Percentiles rank a stretch among this genome's conserved stretches.
Evolutionary conservation across 805 yeast species (phyloP).

Genomic region (Zygotorulaspora sp.): DNA sequence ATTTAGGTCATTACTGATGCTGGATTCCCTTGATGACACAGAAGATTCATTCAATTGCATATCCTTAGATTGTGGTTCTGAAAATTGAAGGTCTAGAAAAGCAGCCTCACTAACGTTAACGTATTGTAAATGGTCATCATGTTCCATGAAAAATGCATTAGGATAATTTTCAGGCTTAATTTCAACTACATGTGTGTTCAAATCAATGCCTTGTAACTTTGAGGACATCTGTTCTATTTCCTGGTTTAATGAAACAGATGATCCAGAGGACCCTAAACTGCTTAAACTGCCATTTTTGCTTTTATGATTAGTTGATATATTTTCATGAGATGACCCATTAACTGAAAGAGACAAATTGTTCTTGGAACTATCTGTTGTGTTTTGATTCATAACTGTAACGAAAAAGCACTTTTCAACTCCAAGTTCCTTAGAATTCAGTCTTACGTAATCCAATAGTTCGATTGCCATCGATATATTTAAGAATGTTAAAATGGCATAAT

Average conservation of each 20-base stretch:
- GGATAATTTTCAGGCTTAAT: constrained; percentile 16
- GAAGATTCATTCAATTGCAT: constrained; percentile 17
- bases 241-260: constrained; percentile 14
- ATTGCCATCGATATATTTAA: constrained; percentile 29
- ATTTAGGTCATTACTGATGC: constrained; percentile 2
- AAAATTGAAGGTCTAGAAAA: constrained; percentile 13
- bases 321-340: constrained; percentile 6
- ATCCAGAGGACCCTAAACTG: constrained; percentile 17
- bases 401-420: constrained; percentile 16
- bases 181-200: constrained; percentile 13
- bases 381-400: constrained; percentile 13
- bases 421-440: constrained; percentile 7
- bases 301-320: constrained; percentile 3
- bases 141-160: constrained; percentile 16
- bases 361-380: constrained; percentile 5
- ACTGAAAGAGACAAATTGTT: constrained; percentile 5
- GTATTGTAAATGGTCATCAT: constrained; percentile 17
- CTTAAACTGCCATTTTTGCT: constrained; percentile 16
- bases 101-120: constrained; percentile 19
- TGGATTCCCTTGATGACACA: constrained; percentile 8
- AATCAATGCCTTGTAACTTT: constrained; percentile 12
- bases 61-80: constrained; percentile 24
- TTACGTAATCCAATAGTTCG: constrained; percentile 24
- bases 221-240: constrained; percentile 12
- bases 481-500: constrained; percentile 27